These are phyloP conservation scores for Onygenales sp. DNA, from an alignment of 2,329 filamentous ascomycete genomes.

Conservation along the genomic window DNA sequence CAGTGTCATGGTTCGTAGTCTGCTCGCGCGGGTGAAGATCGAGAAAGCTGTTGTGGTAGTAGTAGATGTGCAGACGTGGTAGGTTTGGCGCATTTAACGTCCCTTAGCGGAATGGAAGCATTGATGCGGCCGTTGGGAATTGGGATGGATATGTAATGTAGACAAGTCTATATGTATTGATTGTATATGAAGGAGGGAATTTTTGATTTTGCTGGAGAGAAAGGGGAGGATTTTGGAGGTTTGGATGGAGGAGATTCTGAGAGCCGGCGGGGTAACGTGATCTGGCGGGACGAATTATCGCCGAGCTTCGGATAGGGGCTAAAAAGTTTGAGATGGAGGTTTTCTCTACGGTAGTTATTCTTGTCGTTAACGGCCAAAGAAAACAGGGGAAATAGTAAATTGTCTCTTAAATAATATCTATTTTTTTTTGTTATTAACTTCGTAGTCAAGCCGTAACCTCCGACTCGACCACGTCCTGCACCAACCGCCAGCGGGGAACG, in stretches of 20 bases:
- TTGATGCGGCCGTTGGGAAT: background rate
- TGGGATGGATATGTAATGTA: background rate
- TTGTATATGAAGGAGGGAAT: too few species aligned
- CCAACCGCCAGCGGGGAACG: too few species aligned
- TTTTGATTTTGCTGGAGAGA: too few species aligned
- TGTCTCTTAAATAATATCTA: constrained; percentile 1
- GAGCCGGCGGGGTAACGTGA: background rate
- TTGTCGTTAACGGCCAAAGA: background rate
- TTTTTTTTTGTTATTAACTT: constrained; percentile 4
- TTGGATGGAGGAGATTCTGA: background rate
- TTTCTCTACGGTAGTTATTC: background rate
- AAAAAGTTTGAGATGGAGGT: background rate
- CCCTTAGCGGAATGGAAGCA: background rate
- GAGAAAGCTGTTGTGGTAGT: background rate
- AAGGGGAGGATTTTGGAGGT: background rate
- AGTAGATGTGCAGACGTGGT: background rate
- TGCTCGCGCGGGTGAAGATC: background rate
- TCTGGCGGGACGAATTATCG: background rate
- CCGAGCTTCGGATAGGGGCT: background rate
- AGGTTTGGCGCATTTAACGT: background rate
- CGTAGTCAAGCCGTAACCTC: background rate
- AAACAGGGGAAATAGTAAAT: background rate
- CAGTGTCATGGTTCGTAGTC: constrained; percentile 2
- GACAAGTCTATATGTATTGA: background rate
- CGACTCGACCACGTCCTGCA: too few species aligned